Evolutionary conservation across 805 yeast species (phyloP).

Genomic region (Saccharomycopsis babjevae): DNA sequence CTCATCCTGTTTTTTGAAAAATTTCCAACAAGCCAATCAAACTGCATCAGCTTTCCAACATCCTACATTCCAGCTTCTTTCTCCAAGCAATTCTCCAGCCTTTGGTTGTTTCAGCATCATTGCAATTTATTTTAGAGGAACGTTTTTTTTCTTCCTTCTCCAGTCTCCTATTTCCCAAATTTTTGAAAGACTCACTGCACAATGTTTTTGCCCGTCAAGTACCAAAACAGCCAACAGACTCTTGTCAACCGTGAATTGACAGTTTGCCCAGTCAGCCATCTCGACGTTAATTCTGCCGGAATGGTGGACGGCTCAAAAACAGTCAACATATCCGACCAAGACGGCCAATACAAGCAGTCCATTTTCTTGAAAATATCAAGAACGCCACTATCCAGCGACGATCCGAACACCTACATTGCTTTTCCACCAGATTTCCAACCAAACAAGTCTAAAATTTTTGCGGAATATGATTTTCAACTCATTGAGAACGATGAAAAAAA

Average conservation of each 20-base stretch:
- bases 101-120: no score
- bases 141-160: no score
- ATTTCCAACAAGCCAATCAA: no score
- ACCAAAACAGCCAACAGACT: neutral
- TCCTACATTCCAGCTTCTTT: no score
- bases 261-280: slow-evolving; percentile 16
- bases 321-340: slow-evolving; percentile 10
- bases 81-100: no score
- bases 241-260: slow-evolving; percentile 15
- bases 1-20: no score
- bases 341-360: slow-evolving; percentile 16
- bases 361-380: slow-evolving; percentile 14
- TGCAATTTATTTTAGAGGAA: no score
- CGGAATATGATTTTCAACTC: slow-evolving; percentile 13
- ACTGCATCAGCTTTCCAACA: no score
- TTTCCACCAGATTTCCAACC: slow-evolving; percentile 17
- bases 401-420: slow-evolving; percentile 18
- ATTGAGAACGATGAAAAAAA: neutral
- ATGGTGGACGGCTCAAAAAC: slow-evolving; percentile 5
- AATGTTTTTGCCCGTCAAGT: slow-evolving; percentile 16
- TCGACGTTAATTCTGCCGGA: slow-evolving; percentile 16
- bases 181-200: neutral
- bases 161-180: no score
- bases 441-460: slow-evolving; percentile 16
- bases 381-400: slow-evolving; percentile 13